Base-by-base conservation (phyloP, 768 basidiomycete species). In the Amanita pallidorosea region DNA sequence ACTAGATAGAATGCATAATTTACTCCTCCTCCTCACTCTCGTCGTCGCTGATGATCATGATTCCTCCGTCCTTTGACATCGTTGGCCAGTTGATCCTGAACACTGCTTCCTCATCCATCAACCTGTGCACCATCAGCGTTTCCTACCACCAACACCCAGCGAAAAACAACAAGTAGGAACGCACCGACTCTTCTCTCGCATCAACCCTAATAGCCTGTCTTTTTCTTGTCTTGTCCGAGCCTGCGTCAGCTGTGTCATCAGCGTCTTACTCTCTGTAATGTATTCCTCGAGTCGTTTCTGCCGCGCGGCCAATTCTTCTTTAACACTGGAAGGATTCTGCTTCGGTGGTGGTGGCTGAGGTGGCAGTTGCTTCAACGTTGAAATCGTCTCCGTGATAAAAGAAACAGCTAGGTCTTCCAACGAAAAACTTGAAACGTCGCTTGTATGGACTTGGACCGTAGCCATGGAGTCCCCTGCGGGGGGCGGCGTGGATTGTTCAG, bases 351-450 rank as follows among this genome's bases (percentile, higher is more conserved):
- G 42, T 15, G 42, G 42, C 6, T n/a, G 18, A 5, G 40, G 7
- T 41, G 18, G 18, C 49, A 34, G 31, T n/a, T 45, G 41, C 43
- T 70, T 66, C 40, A 66, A 60, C 8, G 68, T 69, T 60, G 76
- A 71, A 35, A 81, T 76, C 13, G 77, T 71, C 62, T 80, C 75
- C 0, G 73, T 69, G 52, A 82, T 81, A 56, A 82, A 78, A 0
- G 77, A 76, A 44, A 71, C 67, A 1, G 79, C 79, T 31, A 82
- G 63, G 44, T 77, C 74, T 35, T 80, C 77, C 33, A 80, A 57
- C n/a, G 70, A 68, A 47, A 66, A 64, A 42, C 49, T 52, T 20
- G 55, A 53, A 6, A 64, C 38, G 6, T 61, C 44, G 4, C 52
- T 40, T 22, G 61, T 29, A n/a, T 45, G 43, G 29, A 18, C 43